phyloP scores from a whole-genome alignment of 2,329 filamentous ascomycete genomes.

The Stagonosporopsis rhizophila region DNA sequence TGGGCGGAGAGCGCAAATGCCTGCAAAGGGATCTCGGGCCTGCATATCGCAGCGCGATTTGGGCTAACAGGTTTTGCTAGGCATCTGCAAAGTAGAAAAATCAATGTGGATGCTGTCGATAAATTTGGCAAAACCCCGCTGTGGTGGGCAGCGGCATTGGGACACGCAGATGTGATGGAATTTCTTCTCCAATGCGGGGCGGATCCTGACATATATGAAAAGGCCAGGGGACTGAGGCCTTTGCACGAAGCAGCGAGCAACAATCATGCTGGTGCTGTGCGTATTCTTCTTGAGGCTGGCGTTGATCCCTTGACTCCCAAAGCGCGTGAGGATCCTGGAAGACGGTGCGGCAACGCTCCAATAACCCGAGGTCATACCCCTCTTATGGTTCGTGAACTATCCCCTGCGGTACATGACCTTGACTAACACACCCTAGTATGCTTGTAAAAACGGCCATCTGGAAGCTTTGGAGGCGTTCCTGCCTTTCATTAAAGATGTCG shows the following conservation, averaged over 20 bases:
- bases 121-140: constrained; percentile 19
- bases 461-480: constrained; percentile 18
- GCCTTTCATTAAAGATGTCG: constrained; percentile 30
- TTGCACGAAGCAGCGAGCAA: constrained; percentile 46
- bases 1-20: constrained; percentile 2
- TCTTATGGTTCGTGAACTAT: background rate
- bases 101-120: constrained; percentile 16
- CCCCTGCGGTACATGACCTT: background rate
- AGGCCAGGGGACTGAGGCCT: constrained; percentile 35
- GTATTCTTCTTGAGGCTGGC: constrained; percentile 46
- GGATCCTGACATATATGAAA: constrained; percentile 25
- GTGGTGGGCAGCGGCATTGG: background rate
- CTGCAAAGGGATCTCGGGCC: background rate
- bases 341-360: background rate
- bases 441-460: constrained; percentile 20
- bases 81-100: background rate
- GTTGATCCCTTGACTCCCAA: constrained; percentile 42
- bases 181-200: constrained; percentile 28
- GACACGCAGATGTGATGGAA: constrained; percentile 4
- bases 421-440: constrained; percentile 8
- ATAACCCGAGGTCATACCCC: background rate
- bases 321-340: constrained; percentile 8
- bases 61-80: constrained; percentile 10
- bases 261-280: constrained; percentile 31
- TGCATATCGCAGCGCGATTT: constrained; percentile 19